A percentile compares a stretch with the other conserved stretches of the same genome.
Evolutionary conservation across 2,329 filamentous ascomycete species (phyloP).

Genomic region (Penicillium italicum): DNA sequence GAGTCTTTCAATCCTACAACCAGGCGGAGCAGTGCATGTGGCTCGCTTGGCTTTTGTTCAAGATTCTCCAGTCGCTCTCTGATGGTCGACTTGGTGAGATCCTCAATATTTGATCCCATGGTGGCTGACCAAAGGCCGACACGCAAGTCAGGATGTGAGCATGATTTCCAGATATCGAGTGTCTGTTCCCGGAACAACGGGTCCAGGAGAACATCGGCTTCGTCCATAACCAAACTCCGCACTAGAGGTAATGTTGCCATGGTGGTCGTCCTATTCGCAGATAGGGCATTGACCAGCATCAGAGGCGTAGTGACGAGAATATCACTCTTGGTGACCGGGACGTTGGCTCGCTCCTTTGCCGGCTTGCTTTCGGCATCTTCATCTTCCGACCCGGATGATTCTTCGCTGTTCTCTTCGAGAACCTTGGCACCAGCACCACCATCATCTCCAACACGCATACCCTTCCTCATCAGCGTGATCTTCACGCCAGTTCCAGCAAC

Average conservation of each 20-base stretch:
- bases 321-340: conserved; percentile 65
- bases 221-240: conserved; percentile 75
- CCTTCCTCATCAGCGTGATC: conserved; percentile 79
- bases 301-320: conserved; percentile 79
- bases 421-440: conserved; percentile 41
- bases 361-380: conserved; percentile 26
- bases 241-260: conserved; percentile 61
- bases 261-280: conserved; percentile 45
- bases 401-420: conserved; percentile 39
- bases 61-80: conserved; percentile 46
- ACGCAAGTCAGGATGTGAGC: conserved; percentile 65
- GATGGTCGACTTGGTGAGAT: conserved; percentile 67
- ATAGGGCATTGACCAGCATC: conserved; percentile 70
- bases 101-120: conserved; percentile 90
- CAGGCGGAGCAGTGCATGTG: conserved; percentile 65
- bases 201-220: conserved; percentile 92
- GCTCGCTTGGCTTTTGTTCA: conserved; percentile 16
- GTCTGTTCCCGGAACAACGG: conserved; percentile 88
- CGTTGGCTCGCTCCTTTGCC: conserved; percentile 30
- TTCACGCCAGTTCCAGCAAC: conserved; percentile 71
- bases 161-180: conserved; percentile 75
- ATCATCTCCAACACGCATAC: conserved; percentile 61
- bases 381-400: conserved; percentile 38
- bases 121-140: conserved; percentile 93
- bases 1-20: conserved; percentile 97